Evolutionary conservation across 371 early-diverging fungal genomes (phyloP).

Genomic region (Blakeslea trispora): DNA sequence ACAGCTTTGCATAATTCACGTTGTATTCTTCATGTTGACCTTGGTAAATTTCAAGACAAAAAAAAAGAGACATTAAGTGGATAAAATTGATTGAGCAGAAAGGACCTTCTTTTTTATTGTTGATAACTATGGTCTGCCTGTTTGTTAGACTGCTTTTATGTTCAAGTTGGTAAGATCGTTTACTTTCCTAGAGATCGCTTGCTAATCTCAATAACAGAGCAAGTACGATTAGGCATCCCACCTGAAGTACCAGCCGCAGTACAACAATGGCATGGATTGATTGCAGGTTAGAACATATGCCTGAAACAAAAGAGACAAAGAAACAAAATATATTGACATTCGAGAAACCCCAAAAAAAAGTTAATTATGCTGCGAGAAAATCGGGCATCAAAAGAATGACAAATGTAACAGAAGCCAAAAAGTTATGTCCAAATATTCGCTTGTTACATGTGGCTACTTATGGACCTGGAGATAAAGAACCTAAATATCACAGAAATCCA

Average conservation of each 20-base stretch:
- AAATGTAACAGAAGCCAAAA: slow-evolving; percentile 59
- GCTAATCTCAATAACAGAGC: slow-evolving; percentile 51
- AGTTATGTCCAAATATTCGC: slow-evolving; percentile 70
- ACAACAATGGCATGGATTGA: slow-evolving; percentile 89
- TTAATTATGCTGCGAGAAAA: slow-evolving; percentile 63
- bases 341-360: slow-evolving; percentile 22
- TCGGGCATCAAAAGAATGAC: slow-evolving; percentile 51
- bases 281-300: slow-evolving; percentile 91
- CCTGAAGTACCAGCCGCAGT: slow-evolving; percentile 77
- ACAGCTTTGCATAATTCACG: slow-evolving; percentile 53
- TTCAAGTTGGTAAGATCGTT: slow-evolving; percentile 63
- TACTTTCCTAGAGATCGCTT: no score
- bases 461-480: slow-evolving; percentile 61
- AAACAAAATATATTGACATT: background rate
- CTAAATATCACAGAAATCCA: slow-evolving; percentile 73
- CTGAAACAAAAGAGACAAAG: background rate
- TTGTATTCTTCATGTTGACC: slow-evolving; percentile 65
- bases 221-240: slow-evolving; percentile 71
- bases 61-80: no score
- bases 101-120: no score
- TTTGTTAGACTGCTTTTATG: slow-evolving; percentile 71
- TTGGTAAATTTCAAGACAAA: slow-evolving; percentile 49
- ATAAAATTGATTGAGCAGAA: no score
- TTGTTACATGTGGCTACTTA: slow-evolving; percentile 90
- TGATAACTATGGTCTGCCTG: background rate